Conservation (phyloP, 164 flowering plant genomes). For the Sedum album region DNA sequence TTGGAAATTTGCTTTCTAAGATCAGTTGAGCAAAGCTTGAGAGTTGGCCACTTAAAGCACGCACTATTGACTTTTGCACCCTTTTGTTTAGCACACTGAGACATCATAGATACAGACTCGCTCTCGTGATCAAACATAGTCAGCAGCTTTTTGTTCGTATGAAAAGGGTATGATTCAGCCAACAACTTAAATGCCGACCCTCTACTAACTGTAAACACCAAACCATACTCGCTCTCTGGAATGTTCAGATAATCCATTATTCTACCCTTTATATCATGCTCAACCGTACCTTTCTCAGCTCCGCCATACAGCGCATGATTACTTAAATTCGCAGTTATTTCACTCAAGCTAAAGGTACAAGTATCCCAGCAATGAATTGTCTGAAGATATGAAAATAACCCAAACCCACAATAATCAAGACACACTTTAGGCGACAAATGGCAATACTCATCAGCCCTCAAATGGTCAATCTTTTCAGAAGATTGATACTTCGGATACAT, state of each 20-base stretch:
- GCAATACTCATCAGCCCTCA: constrained; percentile 62
- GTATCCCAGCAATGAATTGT: constrained; percentile 79
- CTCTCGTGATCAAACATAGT: constrained; percentile 85
- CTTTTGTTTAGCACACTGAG: constrained; percentile 62
- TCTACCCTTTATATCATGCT: constrained; percentile 69
- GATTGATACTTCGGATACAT: constrained; percentile 83
- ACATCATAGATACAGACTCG: constrained; percentile 74
- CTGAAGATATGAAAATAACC: constrained; percentile 71
- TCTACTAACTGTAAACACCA: constrained; percentile 84
- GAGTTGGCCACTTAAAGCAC: constrained; percentile 81
- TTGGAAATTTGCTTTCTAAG: constrained; percentile 64
- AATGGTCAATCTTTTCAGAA: constrained; percentile 73
- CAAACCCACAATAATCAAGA: constrained; percentile 92
- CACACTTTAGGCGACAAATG: constrained; percentile 81
- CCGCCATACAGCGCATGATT: constrained; percentile 92
- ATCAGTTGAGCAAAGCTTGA: constrained; percentile 70
- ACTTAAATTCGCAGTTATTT: constrained; percentile 79
- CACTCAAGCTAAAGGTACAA: constrained; percentile 74
- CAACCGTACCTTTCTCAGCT: constrained; percentile 74
- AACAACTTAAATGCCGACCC: constrained; percentile 85
- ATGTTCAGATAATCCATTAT: constrained; percentile 87
- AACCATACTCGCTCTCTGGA: constrained; percentile 83
- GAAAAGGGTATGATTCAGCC: constrained; percentile 86
- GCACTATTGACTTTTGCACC: constrained; percentile 73
- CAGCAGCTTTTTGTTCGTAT: constrained; percentile 68